Percentiles rank a stretch among this genome's conserved stretches.
These are phyloP conservation scores for Penicillium daleae DNA, from an alignment of 495 filamentous ascomycete genomes.

Conservation along the genomic window DNA sequence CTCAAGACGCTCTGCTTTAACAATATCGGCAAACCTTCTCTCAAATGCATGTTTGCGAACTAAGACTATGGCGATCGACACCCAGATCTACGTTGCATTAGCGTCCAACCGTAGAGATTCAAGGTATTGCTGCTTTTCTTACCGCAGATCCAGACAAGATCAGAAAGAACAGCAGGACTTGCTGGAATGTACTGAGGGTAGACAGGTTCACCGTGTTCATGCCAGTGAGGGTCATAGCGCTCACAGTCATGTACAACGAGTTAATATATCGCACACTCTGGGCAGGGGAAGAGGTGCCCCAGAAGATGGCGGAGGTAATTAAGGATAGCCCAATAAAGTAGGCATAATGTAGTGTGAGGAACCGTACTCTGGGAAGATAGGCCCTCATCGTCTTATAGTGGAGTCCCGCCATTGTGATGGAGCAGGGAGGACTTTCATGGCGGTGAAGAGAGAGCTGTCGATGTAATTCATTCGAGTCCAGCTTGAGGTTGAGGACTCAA, in stretches of 20 bases:
- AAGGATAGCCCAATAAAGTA: slow-evolving; percentile 7
- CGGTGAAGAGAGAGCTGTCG: background rate
- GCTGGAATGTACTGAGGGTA: slow-evolving; percentile 10
- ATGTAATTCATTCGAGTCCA: background rate
- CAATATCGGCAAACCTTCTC: slow-evolving; percentile 2
- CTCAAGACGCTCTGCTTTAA: slow-evolving; percentile 6
- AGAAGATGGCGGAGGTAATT: slow-evolving; percentile 8
- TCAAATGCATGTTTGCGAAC: slow-evolving; percentile 8
- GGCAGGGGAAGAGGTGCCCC: slow-evolving; percentile 9
- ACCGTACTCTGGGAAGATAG: slow-evolving; percentile 7
- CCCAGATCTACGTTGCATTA: slow-evolving; percentile 8
- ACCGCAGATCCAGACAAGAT: slow-evolving; percentile 10
- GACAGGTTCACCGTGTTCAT: slow-evolving; percentile 14
- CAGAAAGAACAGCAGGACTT: slow-evolving; percentile 5
- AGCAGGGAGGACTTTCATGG: background rate
- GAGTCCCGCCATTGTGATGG: background rate
- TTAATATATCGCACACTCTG: slow-evolving; percentile 10
- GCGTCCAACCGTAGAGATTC: background rate
- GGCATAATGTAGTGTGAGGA: slow-evolving; percentile 8
- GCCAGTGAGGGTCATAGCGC: slow-evolving; percentile 10
- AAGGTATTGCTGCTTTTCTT: background rate
- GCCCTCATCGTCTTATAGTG: slow-evolving; percentile 1
- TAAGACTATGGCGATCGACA: slow-evolving; percentile 5
- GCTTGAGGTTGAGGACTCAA: background rate
- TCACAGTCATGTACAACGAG: slow-evolving; percentile 7